phyloP scores from a whole-genome alignment of 2,329 filamentous ascomycete species.

The Onygenales sp. region DNA sequence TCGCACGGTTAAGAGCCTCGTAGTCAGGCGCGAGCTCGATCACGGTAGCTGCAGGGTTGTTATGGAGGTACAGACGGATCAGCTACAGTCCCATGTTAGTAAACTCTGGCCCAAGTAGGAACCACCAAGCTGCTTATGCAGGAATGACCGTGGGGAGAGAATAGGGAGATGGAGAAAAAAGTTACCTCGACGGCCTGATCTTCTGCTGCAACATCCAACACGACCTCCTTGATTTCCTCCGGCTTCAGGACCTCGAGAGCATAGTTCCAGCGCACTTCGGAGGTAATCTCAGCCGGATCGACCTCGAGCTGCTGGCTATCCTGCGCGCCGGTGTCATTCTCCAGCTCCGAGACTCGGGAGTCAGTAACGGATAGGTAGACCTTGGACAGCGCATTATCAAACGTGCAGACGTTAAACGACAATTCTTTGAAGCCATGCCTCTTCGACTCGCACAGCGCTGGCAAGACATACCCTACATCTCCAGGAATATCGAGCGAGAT shows the following conservation, averaged over 20 bases:
- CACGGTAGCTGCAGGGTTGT: neutral
- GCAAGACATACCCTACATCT: slow-evolving; percentile 1
- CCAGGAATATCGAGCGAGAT: slow-evolving; percentile 4
- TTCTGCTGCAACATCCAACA: neutral
- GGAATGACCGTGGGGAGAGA: no score
- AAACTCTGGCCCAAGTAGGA: neutral
- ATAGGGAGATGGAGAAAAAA: no score
- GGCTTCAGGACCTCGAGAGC: neutral
- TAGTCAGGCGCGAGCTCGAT: neutral
- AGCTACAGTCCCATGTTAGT: neutral
- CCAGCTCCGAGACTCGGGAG: neutral
- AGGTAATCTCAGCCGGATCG: slow-evolving; percentile 1
- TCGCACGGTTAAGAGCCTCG: neutral
- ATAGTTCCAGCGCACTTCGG: slow-evolving; percentile 3
- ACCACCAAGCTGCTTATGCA: no score
- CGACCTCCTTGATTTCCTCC: neutral
- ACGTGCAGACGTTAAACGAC: neutral
- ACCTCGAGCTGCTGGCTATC: neutral
- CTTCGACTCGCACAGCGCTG: neutral
- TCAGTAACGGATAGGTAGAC: neutral
- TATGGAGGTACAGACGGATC: neutral
- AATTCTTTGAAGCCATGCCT: neutral
- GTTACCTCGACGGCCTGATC: neutral
- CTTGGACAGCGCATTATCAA: neutral
- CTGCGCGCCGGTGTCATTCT: neutral